Evolutionary conservation across 768 basidiomycete species (phyloP).

Genomic region (Daedaleopsis sinensis): DNA sequence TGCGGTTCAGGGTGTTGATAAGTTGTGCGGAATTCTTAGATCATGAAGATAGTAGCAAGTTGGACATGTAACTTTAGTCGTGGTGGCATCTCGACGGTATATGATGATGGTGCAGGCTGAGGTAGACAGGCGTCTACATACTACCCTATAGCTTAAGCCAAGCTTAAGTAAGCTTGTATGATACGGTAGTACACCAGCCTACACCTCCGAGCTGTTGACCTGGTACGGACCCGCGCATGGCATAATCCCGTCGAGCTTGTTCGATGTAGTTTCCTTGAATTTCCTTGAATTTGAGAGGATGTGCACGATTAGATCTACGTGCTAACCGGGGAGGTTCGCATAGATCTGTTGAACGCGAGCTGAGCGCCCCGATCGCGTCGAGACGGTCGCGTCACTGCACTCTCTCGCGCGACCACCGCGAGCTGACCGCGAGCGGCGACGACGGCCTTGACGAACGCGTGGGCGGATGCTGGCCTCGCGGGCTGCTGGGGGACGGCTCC

Average conservation of each 20-base stretch:
- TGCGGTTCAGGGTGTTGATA: too few species aligned
- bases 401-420: background rate
- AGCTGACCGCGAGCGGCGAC: background rate
- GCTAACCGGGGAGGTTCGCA: background rate
- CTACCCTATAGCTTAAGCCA: too few species aligned
- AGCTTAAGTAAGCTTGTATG: too few species aligned
- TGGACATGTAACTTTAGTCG: too few species aligned
- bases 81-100: too few species aligned
- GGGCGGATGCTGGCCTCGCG: constrained; percentile 19
- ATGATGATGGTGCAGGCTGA: too few species aligned
- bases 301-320: background rate
- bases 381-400: background rate
- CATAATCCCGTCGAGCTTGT: background rate
- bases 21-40: too few species aligned
- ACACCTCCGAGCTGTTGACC: too few species aligned
- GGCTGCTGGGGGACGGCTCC: constrained; percentile 13
- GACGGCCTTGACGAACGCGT: background rate
- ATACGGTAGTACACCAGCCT: too few species aligned
- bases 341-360: background rate
- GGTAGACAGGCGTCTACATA: too few species aligned
- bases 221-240: too few species aligned
- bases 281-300: background rate
- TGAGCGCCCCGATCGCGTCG: constrained; percentile 1
- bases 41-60: too few species aligned
- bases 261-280: background rate